Percentiles rank a stretch among this genome's conserved stretches.
Evolutionary conservation across 2,329 filamentous ascomycete genomes (phyloP).

Genomic region (Penicillium frequentans): DNA sequence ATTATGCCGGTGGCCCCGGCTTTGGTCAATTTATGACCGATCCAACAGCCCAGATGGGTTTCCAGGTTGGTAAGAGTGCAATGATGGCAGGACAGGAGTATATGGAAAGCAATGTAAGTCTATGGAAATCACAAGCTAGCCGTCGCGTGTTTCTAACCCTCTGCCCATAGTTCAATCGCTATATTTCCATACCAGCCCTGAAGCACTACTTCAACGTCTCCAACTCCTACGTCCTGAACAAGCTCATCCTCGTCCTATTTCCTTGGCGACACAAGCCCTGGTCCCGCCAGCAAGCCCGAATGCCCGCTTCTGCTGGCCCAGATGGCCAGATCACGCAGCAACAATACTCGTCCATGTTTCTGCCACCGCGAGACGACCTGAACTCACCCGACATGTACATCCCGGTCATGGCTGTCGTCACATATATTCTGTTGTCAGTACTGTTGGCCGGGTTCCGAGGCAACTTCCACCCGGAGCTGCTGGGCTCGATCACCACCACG

Average conservation of each 20-base stretch:
- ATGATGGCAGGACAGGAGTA: conserved; percentile 92
- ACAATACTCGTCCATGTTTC: conserved; percentile 61
- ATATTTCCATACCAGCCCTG: conserved; percentile 86
- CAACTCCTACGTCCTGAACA: conserved; percentile 93
- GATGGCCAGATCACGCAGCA: conserved; percentile 65
- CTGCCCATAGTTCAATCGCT: conserved; percentile 64
- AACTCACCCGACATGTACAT: conserved; percentile 99
- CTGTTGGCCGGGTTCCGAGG: conserved; percentile 86
- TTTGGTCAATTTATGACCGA: conserved; percentile 96
- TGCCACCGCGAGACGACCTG: conserved; percentile 90
- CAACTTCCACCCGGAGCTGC: conserved; percentile 88
- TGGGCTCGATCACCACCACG: conserved; percentile 84
- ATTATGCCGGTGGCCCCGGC: conserved; percentile 41
- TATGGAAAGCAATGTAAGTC: conserved; percentile 85
- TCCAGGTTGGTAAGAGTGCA: conserved; percentile 89
- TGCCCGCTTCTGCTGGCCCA: conserved; percentile 42
- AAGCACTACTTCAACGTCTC: conserved; percentile 99
- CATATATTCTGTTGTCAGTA: conserved; percentile 92
- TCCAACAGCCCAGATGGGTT: conserved; percentile 89
- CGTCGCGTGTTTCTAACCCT: not conserved
- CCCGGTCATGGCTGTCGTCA: conserved; percentile 94
- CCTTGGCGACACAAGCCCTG: conserved; percentile 97
- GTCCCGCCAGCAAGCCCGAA: conserved; percentile 78
- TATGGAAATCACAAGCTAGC: not conserved
- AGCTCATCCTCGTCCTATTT: conserved; percentile 90